phyloP scores from a whole-genome alignment of 805 yeast species.

The Henningerozyma blattae region DNA sequence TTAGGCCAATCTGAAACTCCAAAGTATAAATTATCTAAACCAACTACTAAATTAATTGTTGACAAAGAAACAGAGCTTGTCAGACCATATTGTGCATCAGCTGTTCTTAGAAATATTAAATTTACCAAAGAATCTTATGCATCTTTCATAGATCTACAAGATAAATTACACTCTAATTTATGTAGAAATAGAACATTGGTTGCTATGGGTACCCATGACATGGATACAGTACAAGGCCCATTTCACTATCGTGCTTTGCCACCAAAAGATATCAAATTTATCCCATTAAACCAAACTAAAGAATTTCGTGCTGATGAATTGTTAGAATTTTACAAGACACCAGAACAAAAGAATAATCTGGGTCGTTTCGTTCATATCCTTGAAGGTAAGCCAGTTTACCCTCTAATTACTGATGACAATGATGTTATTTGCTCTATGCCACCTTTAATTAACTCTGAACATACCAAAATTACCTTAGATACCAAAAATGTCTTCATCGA shows the following conservation, averaged over 20 bases:
- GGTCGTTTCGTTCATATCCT: slow-evolving; percentile 84
- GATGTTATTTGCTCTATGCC: slow-evolving; percentile 84
- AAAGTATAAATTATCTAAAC: slow-evolving; percentile 46
- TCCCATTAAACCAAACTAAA: slow-evolving; percentile 62
- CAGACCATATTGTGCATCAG: slow-evolving; percentile 92
- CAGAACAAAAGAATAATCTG: slow-evolving; percentile 74
- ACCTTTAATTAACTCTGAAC: slow-evolving; percentile 90
- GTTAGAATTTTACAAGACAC: slow-evolving; percentile 64
- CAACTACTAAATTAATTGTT: slow-evolving; percentile 59
- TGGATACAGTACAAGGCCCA: slow-evolving; percentile 67
- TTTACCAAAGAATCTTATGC: slow-evolving; percentile 82
- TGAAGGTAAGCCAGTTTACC: slow-evolving; percentile 78
- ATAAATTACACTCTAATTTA: slow-evolving; percentile 85
- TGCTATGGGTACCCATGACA: slow-evolving; percentile 97
- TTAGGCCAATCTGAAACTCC: slow-evolving; percentile 63
- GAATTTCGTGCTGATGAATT: slow-evolving; percentile 64
- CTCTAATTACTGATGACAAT: slow-evolving; percentile 72
- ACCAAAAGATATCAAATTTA: slow-evolving; percentile 65
- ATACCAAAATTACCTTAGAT: slow-evolving; percentile 72
- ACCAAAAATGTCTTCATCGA: slow-evolving; percentile 88
- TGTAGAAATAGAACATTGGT: slow-evolving; percentile 97
- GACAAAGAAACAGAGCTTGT: slow-evolving; percentile 59
- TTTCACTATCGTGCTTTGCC: slow-evolving; percentile 78
- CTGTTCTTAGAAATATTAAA: slow-evolving; percentile 73
- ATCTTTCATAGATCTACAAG: slow-evolving; percentile 92